These are phyloP conservation scores for Pulveroboletus sp. DNA, from an alignment of 768 basidiomycete genomes.

Conservation along the genomic window DNA sequence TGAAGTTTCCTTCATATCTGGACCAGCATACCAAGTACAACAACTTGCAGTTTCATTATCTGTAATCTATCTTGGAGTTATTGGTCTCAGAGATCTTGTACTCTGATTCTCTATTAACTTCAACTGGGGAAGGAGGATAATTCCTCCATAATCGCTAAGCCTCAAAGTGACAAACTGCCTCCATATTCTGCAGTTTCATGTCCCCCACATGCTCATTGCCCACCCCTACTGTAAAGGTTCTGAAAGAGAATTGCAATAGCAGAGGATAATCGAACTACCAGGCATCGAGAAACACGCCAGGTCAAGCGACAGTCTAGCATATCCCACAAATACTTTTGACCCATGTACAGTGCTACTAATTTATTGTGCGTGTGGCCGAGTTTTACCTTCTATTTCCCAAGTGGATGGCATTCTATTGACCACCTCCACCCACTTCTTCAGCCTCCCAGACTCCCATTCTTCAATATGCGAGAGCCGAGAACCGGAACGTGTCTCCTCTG, in stretches of 20 bases:
- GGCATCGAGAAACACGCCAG: background rate
- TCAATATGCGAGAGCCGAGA: constrained; percentile 69
- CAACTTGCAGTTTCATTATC: no score
- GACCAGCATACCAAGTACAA: no score
- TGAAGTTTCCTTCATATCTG: no score
- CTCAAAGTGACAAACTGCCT: no score
- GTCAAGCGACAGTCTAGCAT: background rate
- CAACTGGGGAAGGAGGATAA: no score
- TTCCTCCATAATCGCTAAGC: no score
- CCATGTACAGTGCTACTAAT: constrained; percentile 11
- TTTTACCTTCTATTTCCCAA: constrained; percentile 49
- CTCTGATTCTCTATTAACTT: no score
- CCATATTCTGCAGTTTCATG: no score
- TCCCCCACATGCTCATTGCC: no score
- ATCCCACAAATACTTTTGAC: background rate
- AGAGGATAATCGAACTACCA: constrained; percentile 28
- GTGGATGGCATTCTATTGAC: constrained; percentile 70
- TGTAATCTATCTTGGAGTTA: no score
- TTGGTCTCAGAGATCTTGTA: no score
- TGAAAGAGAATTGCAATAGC: constrained; percentile 37
- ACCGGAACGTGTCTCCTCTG: constrained; percentile 60
- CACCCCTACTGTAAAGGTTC: constrained; percentile 15
- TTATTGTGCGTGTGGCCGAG: background rate
- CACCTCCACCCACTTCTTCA: constrained; percentile 63
- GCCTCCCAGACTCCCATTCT: constrained; percentile 69